Conservation (phyloP, 2,329 filamentous ascomycete species). For the Ascochyta fabae region DNA sequence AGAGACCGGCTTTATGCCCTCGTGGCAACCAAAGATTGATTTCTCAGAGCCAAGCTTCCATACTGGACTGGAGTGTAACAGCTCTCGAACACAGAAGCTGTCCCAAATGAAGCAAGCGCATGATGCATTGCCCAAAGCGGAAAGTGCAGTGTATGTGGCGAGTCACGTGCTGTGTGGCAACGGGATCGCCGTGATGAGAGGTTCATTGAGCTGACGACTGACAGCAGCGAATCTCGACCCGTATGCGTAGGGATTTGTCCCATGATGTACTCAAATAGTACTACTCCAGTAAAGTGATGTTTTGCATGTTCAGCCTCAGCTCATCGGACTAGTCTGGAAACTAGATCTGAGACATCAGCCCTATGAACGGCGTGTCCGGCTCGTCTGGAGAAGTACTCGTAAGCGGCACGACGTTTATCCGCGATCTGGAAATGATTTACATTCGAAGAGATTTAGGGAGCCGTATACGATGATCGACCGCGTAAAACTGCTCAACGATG, state of each 20-base stretch:
- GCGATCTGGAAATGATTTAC: constrained; percentile 11
- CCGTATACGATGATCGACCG: constrained; percentile 7
- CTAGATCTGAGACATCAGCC: constrained; percentile 19
- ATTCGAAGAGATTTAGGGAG: neutral
- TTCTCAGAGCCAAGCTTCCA: too few relatives aligned
- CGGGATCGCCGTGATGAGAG: constrained; percentile 13
- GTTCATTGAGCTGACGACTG: neutral
- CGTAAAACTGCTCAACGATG: constrained; percentile 4
- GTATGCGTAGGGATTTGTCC: neutral
- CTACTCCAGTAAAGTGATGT: constrained; percentile 2
- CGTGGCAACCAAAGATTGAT: too few relatives aligned
- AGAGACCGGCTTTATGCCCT: too few relatives aligned
- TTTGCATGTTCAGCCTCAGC: constrained; percentile 5
- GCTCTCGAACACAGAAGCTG: neutral
- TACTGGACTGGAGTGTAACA: too few relatives aligned
- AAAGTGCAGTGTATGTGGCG: neutral
- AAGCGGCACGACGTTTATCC: constrained; percentile 11
- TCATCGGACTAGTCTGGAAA: constrained; percentile 10
- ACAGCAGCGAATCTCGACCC: neutral
- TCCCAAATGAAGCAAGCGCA: neutral
- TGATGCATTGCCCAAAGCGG: neutral
- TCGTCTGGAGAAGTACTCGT: neutral
- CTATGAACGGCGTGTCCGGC: constrained; percentile 18
- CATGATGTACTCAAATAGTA: neutral
- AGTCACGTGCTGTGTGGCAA: constrained; percentile 13